Percentiles rank a stretch among this genome's conserved stretches.
phyloP scores from a whole-genome alignment of 352 stramenopile species.

The Pythium monospermum region DNA sequence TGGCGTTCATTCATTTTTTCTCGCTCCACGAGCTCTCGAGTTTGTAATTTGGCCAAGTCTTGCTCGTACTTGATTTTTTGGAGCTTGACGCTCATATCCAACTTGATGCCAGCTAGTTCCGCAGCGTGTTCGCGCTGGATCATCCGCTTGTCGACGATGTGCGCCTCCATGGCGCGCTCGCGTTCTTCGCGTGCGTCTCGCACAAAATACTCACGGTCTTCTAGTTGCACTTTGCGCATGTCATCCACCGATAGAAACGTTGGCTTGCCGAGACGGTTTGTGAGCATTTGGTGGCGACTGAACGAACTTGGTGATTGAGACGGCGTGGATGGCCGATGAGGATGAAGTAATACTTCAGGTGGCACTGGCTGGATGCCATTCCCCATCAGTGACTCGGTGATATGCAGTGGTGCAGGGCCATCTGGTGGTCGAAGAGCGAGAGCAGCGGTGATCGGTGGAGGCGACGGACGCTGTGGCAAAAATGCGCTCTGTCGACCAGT shows the following conservation, averaged over 20 bases:
- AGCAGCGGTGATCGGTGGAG: slow-evolving; percentile 2
- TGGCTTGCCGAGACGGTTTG: slow-evolving; percentile 38
- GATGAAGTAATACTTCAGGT: no score
- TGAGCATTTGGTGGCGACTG: slow-evolving; percentile 53
- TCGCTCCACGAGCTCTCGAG: slow-evolving; percentile 36
- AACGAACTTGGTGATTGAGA: slow-evolving; percentile 9
- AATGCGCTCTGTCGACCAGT: slow-evolving; percentile 2
- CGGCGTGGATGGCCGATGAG: neutral
- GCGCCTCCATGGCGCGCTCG: slow-evolving; percentile 53
- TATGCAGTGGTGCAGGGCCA: slow-evolving; percentile 8
- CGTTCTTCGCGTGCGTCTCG: slow-evolving; percentile 58
- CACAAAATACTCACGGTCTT: slow-evolving; percentile 39
- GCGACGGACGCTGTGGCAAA: slow-evolving; percentile 5
- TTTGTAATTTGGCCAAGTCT: slow-evolving; percentile 40
- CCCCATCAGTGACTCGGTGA: slow-evolving; percentile 14
- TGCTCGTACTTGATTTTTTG: slow-evolving; percentile 57
- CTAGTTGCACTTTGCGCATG: slow-evolving; percentile 19
- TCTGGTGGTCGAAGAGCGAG: neutral
- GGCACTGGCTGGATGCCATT: slow-evolving; percentile 15
- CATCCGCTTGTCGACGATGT: slow-evolving; percentile 66
- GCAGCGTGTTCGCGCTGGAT: slow-evolving; percentile 54
- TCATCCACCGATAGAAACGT: slow-evolving; percentile 31
- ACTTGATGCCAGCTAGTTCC: slow-evolving; percentile 46
- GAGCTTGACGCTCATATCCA: slow-evolving; percentile 68
- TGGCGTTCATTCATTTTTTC: slow-evolving; percentile 38